phyloP scores from a whole-genome alignment of 257 asterid genomes.

The Anisodus acutangulus region DNA sequence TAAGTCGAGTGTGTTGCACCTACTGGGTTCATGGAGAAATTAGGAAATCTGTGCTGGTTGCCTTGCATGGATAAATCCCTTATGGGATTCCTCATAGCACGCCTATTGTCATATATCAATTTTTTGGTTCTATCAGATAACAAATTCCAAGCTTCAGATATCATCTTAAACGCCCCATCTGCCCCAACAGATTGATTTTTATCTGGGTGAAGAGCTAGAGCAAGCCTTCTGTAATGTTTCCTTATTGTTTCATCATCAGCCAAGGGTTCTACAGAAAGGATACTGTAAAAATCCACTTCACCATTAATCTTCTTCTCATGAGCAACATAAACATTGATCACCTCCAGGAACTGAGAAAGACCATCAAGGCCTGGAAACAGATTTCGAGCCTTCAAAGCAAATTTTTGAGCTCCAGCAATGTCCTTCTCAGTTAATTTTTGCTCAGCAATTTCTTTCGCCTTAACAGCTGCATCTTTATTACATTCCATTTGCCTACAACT shows the following conservation, averaged over 20 bases:
- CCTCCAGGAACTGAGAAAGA: conserved; percentile 55
- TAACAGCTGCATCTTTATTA: conserved; percentile 57
- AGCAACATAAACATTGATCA: conserved; percentile 33
- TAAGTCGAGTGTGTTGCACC: conserved; percentile 24
- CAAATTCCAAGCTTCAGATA: conserved; percentile 60
- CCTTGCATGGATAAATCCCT: not conserved
- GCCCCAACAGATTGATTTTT: too few species aligned
- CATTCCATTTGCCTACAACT: conserved; percentile 49
- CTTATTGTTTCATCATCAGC: too few species aligned
- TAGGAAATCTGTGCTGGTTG: conserved; percentile 18
- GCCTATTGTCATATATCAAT: conserved; percentile 43
- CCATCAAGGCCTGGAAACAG: conserved; percentile 57
- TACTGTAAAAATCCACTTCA: too few species aligned
- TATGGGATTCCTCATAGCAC: not conserved
- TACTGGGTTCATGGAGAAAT: conserved; percentile 32
- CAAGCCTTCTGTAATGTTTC: too few species aligned
- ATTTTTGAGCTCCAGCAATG: conserved; percentile 50
- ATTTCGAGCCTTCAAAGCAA: conserved; percentile 58
- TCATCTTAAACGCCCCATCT: conserved; percentile 45
- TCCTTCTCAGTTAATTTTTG: conserved; percentile 34
- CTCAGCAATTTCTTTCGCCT: conserved; percentile 64
- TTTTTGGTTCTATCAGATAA: conserved; percentile 56
- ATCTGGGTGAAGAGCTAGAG: too few species aligned
- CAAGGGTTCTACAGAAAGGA: too few species aligned
- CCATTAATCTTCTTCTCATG: too few species aligned